Evolutionary conservation across 2,329 filamentous ascomycete genomes (phyloP), one percentile per base, ranked within the genome.

Genomic region (Orbilia javanica): DNA sequence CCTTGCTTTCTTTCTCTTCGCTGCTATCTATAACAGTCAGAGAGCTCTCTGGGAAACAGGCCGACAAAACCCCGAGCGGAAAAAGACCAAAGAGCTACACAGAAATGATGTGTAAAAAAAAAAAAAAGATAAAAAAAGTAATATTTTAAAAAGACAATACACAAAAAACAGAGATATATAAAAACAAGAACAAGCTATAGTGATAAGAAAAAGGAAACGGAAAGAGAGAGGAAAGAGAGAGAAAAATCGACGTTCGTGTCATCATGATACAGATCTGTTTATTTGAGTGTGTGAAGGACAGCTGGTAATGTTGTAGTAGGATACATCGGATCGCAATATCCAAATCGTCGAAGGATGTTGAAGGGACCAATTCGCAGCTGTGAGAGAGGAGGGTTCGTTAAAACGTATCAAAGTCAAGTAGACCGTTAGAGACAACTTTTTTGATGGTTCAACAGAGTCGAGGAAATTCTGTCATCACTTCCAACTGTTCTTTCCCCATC

Each of bases 51-150:
- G 15, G 20, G 44, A 20, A 53, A 53, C 36, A 15, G n/a, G 44
- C 18, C 44, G 42, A 36, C 6, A 50, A 34, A 48, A n/a, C n/a
- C n/a, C n/a, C n/a, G 62, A 57, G 18, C 55, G 6, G 25, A 4
- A 53, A 29, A 55, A 52, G 42, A 20, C 36, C 31, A 67, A 31
- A 70, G 79, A 80, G 79, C 82, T 82, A 83, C 82, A 83, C 82
- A 25, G 82, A 83, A 82, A 83, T 36, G 39, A 55, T 29, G 39
- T 22, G 29, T 22, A 25, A 64, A 66, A 42, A 64, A 70, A 77
- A 42, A 20, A 18, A 44, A 79, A 80, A 80, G 79, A 79, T 48
- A 68, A 55, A 44, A 79, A 80, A 80, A 79, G 79, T 63, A 63
- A 68, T 48, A 39, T 64, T 55, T 67, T 65, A 64, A 64, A 57